Evolutionary conservation across 371 early-diverging fungal species (phyloP), one percentile per base, ranked within the genome.

Genomic region (Mortierella polycephala): DNA sequence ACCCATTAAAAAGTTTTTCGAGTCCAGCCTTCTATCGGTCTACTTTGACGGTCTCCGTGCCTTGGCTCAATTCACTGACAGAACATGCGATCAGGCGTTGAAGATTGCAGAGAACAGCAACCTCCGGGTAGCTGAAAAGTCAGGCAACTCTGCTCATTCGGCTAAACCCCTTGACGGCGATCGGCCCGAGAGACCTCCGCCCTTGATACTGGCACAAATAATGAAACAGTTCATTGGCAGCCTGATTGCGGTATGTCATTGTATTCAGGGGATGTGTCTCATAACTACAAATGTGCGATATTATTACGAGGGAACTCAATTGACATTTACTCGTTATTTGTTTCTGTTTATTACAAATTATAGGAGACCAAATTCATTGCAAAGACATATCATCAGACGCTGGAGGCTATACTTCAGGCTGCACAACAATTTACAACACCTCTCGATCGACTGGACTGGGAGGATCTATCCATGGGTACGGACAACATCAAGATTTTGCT

Each of bases 1-100:
- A 5, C 69, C 77, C 1, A 77, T 77, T 51, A 77, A 77, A 54
- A 62, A 57, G 52, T 77, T 77, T 47, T 77, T 77, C 37, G 77
- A 71, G 58, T 68, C 77, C 39, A 58, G 64, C 37, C 51, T 77
- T 18, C 12, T 77, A 44, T 67, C 68, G 14, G 40, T 72, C 20
- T 77, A 77, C 59, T 72, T 58, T 49, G 77, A 77, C 42, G 58
- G 67, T 0, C 64, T 77, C 41, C 67, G 69, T 18, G 64, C 72
- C 4, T 42, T 77, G 1, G 49, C 64, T 0, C 77, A 77, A 46
- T 77, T 71, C 23, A 64, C 72, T 0, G 60, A 61, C 20, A 71
- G 57, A 44, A 68, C 72, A 3, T 71, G 77, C 12, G 62, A 65
- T 41, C 77, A 77, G 10, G 30, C 65, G 5, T 45, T 77, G 40